A percentile compares a stretch with the other conserved stretches of the same genome.
phyloP scores from a whole-genome alignment of 345 rosid species.

The Nasturtium officinale region DNA sequence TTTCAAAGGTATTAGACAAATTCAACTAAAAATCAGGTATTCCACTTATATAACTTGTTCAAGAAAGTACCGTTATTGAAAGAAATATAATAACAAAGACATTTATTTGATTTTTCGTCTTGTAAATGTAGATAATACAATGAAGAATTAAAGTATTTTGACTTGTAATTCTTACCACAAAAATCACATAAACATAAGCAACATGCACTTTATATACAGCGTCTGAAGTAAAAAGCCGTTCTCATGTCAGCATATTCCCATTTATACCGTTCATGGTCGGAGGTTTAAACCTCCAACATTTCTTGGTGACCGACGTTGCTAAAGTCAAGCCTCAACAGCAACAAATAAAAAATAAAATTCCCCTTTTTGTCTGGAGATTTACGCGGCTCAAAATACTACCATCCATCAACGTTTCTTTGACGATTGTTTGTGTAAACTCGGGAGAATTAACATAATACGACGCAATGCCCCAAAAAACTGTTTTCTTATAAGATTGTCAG shows the following conservation, averaged over 20 bases:
- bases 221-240: conserved; percentile 23
- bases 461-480: background rate
- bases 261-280: conserved; percentile 10
- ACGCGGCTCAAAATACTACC: conserved; percentile 7
- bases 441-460: background rate
- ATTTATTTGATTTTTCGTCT: conserved; percentile 28
- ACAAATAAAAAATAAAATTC: background rate
- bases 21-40: background rate
- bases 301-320: conserved; percentile 15
- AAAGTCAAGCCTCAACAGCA: conserved; percentile 14
- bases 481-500: background rate
- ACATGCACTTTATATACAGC: conserved; percentile 37
- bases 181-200: conserved; percentile 23
- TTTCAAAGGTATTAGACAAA: background rate
- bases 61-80: background rate
- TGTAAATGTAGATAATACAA: conserved; percentile 27
- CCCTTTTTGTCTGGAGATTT: background rate
- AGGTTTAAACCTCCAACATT: conserved; percentile 17
- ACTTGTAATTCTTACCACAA: conserved; percentile 13
- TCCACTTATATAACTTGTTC: background rate
- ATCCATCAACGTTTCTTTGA: background rate
- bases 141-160: conserved; percentile 11
- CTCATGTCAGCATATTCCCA: conserved; percentile 26
- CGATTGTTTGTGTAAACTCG: background rate
- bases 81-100: background rate